Evolutionary conservation across 371 early-diverging fungal species (phyloP), one percentile per base, ranked within the genome.

Genomic region (Phascolomyces articulosus): DNA sequence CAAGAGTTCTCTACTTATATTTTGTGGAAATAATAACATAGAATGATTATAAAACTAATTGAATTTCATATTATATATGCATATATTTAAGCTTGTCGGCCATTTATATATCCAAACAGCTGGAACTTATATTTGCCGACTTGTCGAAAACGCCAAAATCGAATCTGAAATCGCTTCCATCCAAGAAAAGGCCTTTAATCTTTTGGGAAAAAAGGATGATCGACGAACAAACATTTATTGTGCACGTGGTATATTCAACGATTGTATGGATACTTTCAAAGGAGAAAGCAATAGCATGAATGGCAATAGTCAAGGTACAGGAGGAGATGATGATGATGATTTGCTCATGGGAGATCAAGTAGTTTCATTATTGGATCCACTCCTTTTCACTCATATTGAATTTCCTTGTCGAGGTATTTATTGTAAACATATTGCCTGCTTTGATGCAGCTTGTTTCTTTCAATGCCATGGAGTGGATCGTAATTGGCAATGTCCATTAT

Each of bases 381-480:
- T 82, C 10, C 55, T 65, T 20, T 38, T 82, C 6, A 58, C 62
- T 3, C 67, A 62, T 2, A 74, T 79, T 28, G 58, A 74, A 28
- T 71, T 78, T 61, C 83, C 83, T 44, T 63, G 73, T 1, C 51
- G 78, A 54, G 71, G 80, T 7, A 68, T 76, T 15, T 74, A 78
- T 55, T 82, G 83, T 60, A 66, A 48, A 2, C 83, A 82, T 66
- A 57, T 55, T 23, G 65, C 78, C 4, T 71, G 75, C 24, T 82
- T 82, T 69, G 83, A 74, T 55, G 64, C 67, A 3, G 34, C 47
- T 2, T n/a, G 40, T 16, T 66, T 68, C 40, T 72, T 72, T 60
- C 20, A 59, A 44, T 63, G 65, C 40, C 48, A 54, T 18, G 15
- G 40, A 3, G 16, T 51, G 9, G 18, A 41, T 23, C 64, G 60